phyloP scores from a whole-genome alignment of 1,139 yeast species.

The Yamadazyma dendronema region DNA sequence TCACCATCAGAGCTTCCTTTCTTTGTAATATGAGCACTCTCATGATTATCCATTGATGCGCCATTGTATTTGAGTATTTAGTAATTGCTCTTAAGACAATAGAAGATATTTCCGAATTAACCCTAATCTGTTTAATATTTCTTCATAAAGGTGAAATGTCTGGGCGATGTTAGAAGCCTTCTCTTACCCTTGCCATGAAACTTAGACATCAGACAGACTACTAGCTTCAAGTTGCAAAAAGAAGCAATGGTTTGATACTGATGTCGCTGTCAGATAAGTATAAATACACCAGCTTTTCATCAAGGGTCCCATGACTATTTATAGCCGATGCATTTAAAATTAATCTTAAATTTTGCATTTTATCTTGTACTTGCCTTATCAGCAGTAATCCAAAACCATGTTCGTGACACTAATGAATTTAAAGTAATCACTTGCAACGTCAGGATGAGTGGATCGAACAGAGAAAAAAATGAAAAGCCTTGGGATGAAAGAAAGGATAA shows the following conservation, averaged over 20 bases:
- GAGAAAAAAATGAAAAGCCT: constrained; percentile 21
- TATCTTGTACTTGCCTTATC: neutral
- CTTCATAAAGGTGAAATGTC: neutral
- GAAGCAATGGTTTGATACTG: neutral
- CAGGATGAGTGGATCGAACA: constrained; percentile 17
- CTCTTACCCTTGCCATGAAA: neutral
- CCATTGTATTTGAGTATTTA: neutral
- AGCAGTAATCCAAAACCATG: neutral
- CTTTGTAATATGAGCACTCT: no score
- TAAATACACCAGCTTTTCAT: no score
- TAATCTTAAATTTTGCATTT: no score
- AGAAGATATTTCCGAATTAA: neutral
- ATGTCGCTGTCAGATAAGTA: neutral
- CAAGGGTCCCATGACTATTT: no score
- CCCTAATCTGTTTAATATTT: neutral
- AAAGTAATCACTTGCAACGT: constrained; percentile 21
- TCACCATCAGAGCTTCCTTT: no score
- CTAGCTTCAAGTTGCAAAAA: no score
- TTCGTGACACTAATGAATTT: constrained; percentile 1
- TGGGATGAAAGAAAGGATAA: constrained; percentile 23
- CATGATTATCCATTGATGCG: no score
- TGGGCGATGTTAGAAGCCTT: no score
- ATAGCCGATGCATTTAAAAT: neutral
- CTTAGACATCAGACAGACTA: no score
- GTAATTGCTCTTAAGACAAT: neutral